Evolutionary conservation across 2,329 filamentous ascomycete genomes (phyloP).

Genomic region (Phaeosphaeria sp.): DNA sequence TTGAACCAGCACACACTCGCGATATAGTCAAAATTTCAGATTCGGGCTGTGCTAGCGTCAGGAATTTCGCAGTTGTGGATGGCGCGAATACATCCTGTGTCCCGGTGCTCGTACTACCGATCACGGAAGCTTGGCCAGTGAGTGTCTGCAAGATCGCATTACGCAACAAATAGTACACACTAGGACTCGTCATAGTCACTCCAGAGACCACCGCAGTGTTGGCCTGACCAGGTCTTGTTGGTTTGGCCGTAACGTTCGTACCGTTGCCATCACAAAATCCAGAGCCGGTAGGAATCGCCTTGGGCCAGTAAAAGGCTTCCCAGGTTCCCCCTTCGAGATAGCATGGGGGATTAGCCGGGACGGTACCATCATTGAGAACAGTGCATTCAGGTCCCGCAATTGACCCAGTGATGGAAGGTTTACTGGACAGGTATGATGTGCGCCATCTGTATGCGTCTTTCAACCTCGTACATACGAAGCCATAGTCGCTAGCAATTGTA

Average conservation of each 20-base stretch:
- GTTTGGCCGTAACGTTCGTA: neutral
- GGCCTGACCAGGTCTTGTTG: neutral
- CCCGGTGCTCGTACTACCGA: neutral
- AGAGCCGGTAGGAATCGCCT: neutral
- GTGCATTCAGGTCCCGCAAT: neutral
- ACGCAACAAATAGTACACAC: neutral
- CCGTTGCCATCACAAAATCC: neutral
- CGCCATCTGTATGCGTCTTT: neutral
- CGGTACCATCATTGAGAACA: neutral
- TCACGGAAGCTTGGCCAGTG: neutral
- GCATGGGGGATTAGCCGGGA: neutral
- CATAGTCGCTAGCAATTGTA: neutral
- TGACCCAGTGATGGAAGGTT: neutral
- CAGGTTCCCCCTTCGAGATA: neutral
- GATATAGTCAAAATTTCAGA: neutral
- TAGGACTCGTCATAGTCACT: neutral
- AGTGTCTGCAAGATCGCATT: neutral
- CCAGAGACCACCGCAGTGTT: neutral
- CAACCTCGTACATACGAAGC: neutral
- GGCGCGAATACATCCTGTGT: neutral
- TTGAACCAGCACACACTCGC: neutral
- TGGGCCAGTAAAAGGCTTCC: neutral
- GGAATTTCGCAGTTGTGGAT: neutral
- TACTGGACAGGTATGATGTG: neutral
- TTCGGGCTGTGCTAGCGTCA: neutral